Percentiles rank a stretch among this genome's conserved stretches.
phyloP scores from a whole-genome alignment of 2,329 filamentous ascomycete species.

The Colletotrichum euphorbiae region DNA sequence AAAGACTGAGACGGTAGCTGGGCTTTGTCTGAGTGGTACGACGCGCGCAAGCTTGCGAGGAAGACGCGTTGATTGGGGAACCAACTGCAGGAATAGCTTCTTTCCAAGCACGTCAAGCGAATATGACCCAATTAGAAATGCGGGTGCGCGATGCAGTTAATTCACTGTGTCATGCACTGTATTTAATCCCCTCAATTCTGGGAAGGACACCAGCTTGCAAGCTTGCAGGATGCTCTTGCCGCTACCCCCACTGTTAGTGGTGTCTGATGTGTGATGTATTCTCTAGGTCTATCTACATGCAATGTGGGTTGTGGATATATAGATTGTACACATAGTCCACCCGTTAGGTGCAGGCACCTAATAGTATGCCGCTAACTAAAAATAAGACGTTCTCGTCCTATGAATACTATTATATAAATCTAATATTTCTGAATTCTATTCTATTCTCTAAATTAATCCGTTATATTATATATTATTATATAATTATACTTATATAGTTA shows the following conservation, averaged over 20 bases:
- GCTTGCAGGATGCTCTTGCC: constrained; percentile 5
- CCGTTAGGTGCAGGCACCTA: too few species aligned
- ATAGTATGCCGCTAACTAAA: too few species aligned
- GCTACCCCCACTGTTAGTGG: neutral
- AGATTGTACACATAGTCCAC: too few species aligned
- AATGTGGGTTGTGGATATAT: too few species aligned
- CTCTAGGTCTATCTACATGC: too few species aligned
- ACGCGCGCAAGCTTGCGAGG: constrained; percentile 31
- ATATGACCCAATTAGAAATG: constrained; percentile 22
- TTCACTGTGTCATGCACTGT: constrained; percentile 34
- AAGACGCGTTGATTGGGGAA: constrained; percentile 42
- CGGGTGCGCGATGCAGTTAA: neutral
- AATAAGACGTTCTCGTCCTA: too few species aligned
- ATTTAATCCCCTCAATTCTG: constrained; percentile 21
- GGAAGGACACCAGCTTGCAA: constrained; percentile 4
- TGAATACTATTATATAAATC: too few species aligned
- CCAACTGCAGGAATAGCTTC: constrained; percentile 37
- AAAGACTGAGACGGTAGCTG: constrained; percentile 15
- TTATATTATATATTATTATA: too few species aligned
- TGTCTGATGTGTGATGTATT: too few species aligned
- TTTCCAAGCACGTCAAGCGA: constrained; percentile 24
- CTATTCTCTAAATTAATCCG: too few species aligned
- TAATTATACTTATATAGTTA: too few species aligned
- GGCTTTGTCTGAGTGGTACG: constrained; percentile 28
- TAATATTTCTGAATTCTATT: too few species aligned